These are phyloP conservation scores for Gynochthodes officinalis DNA, from an alignment of 257 asterid species.

Conservation along the genomic window DNA sequence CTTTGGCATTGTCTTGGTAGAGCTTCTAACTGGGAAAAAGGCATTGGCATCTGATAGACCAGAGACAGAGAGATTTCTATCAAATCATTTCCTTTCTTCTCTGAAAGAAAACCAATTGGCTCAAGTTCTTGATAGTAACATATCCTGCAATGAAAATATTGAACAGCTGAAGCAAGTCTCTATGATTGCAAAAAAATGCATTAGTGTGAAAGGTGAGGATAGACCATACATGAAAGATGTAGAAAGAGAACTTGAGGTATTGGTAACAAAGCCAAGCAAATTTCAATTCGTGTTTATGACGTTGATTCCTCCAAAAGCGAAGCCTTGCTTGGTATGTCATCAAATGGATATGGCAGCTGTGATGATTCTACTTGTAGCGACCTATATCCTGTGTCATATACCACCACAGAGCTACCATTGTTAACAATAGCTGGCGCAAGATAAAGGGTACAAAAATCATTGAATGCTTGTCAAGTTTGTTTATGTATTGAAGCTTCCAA, in stretches of 20 bases:
- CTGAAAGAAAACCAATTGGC: neutral
- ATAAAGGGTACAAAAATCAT: too few relatives aligned
- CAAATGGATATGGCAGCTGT: neutral
- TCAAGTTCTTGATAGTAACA: slow-evolving; percentile 23
- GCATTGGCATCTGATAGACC: slow-evolving; percentile 23
- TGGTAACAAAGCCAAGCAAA: neutral
- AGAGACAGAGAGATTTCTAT: slow-evolving; percentile 27
- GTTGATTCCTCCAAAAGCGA: neutral
- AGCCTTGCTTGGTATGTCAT: neutral
- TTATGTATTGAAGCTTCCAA: too few relatives aligned
- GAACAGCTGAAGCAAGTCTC: slow-evolving; percentile 18
- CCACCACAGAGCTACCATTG: neutral
- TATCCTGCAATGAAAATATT: slow-evolving; percentile 14
- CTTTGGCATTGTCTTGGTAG: slow-evolving; percentile 34
- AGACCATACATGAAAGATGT: slow-evolving; percentile 42
- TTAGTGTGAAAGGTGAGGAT: slow-evolving; percentile 32
- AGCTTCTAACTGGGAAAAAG: slow-evolving; percentile 30
- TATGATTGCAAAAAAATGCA: slow-evolving; percentile 27
- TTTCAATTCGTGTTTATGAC: neutral
- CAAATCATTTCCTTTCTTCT: slow-evolving; percentile 22
- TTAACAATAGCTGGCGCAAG: too few relatives aligned
- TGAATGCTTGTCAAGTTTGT: too few relatives aligned
- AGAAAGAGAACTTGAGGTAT: slow-evolving; percentile 6
- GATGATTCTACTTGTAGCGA: neutral
- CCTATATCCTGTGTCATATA: neutral